These are phyloP conservation scores for Phytophthora litchii DNA, from an alignment of 352 stramenopile genomes.

Conservation along the genomic window DNA sequence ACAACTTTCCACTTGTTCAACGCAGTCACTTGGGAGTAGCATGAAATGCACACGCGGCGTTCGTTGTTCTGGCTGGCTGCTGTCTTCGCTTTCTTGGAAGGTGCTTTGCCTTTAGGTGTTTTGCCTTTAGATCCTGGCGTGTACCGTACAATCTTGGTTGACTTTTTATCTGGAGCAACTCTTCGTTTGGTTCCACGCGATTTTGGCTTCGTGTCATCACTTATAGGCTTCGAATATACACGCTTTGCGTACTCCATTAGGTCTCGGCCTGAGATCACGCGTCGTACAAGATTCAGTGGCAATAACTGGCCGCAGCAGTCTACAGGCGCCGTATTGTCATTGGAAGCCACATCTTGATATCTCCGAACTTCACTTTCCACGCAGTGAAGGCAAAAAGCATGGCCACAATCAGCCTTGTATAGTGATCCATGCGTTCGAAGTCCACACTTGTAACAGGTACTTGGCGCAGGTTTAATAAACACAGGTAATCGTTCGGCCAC, in stretches of 20 bases:
- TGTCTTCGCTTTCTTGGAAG: constrained; percentile 6
- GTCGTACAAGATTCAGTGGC: constrained; percentile 38
- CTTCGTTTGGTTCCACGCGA: constrained; percentile 27
- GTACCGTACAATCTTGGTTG: not conserved
- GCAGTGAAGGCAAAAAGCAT: constrained; percentile 42
- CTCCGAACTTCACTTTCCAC: constrained; percentile 32
- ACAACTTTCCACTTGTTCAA: constrained; percentile 16
- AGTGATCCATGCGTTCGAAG: not conserved
- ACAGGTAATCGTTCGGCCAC: not conserved
- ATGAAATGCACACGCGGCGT: constrained; percentile 32
- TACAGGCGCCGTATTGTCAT: constrained; percentile 31
- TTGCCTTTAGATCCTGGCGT: constrained; percentile 20
- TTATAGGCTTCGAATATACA: constrained; percentile 8
- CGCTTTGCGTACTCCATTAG: constrained; percentile 44
- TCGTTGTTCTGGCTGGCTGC: constrained; percentile 2
- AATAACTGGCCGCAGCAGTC: constrained; percentile 47
- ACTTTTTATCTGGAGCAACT: not conserved
- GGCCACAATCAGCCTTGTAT: constrained; percentile 24
- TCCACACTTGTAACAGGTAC: constrained; percentile 18
- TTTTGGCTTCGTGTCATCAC: not conserved
- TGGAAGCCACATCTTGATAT: constrained; percentile 32
- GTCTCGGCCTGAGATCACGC: constrained; percentile 25
- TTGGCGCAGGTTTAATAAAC: not conserved
- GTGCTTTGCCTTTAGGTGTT: constrained; percentile 17
- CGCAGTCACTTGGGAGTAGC: constrained; percentile 14